Conservation (phyloP, 768 basidiomycete genomes). For the Cystofilobasidium bisporidii region DNA sequence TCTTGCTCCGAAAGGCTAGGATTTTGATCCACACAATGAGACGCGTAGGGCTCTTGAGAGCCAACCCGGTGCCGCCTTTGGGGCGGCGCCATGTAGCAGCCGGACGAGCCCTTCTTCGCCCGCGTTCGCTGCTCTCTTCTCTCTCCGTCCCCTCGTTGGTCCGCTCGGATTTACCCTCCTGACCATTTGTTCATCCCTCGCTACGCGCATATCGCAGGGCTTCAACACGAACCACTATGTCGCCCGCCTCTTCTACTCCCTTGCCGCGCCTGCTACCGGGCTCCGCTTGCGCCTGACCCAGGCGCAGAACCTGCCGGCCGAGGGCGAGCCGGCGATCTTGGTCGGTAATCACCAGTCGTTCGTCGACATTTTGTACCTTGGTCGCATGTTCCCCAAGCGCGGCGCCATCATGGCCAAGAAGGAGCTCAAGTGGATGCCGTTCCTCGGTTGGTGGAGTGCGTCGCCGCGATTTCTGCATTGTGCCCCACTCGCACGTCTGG, state of each 20-base stretch:
- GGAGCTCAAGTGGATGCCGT: conserved; percentile 69
- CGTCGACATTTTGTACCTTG: conserved; percentile 74
- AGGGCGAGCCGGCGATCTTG: conserved; percentile 58
- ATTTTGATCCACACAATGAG: too few species aligned
- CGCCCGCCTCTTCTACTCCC: conserved; percentile 68
- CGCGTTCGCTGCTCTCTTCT: not conserved
- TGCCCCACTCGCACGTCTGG: too few species aligned
- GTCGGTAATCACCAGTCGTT: conserved; percentile 90
- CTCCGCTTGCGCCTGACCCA: conserved; percentile 72
- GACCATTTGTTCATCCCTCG: too few species aligned
- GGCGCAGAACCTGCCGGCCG: conserved; percentile 58
- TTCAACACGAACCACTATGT: conserved; percentile 61
- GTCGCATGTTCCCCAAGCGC: conserved; percentile 71
- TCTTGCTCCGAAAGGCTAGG: too few species aligned
- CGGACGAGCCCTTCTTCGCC: too few species aligned
- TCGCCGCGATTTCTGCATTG: too few species aligned
- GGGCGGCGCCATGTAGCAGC: too few species aligned
- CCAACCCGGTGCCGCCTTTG: too few species aligned
- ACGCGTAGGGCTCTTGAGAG: too few species aligned
- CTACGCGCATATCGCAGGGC: conserved; percentile 26
- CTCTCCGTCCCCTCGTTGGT: too few species aligned
- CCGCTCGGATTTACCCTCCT: too few species aligned
- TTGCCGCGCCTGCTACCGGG: conserved; percentile 57
- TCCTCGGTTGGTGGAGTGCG: conserved; percentile 68
- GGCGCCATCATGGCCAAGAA: conserved; percentile 89